Conservation (phyloP, 1,284 basidiomycete species). For the Boletus sp. region DNA sequence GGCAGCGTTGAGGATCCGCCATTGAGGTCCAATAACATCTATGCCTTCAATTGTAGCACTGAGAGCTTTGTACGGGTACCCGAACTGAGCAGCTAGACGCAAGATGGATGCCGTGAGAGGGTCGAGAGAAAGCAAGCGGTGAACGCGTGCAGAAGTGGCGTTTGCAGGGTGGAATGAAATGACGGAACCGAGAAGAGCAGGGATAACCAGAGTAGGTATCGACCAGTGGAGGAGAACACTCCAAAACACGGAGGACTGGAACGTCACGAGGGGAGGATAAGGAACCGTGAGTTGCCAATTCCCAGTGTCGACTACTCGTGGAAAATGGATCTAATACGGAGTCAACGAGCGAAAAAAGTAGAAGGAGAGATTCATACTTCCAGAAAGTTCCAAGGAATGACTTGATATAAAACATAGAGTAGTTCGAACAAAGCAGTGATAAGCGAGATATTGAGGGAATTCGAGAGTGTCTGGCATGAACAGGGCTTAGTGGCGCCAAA, state of each 20-base stretch:
- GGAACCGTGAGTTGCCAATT: constrained; percentile 32
- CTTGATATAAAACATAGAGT: constrained; percentile 42
- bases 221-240: constrained; percentile 55
- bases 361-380: constrained; percentile 32
- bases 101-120: constrained; percentile 59
- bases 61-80: constrained; percentile 45
- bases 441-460: constrained; percentile 52
- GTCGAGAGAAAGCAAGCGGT: constrained; percentile 43
- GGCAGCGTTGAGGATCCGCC: constrained; percentile 52
- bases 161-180: constrained; percentile 56
- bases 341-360: constrained; percentile 13
- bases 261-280: constrained; percentile 46
- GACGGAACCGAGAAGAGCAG: constrained; percentile 50
- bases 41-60: constrained; percentile 30
- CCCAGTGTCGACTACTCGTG: constrained; percentile 8
- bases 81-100: constrained; percentile 55
- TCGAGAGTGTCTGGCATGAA: constrained; percentile 49
- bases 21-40: constrained; percentile 52
- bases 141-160: constrained; percentile 23
- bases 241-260: constrained; percentile 49
- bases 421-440: constrained; percentile 47
- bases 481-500: constrained; percentile 4
- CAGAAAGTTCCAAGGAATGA: constrained; percentile 47
- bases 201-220: constrained; percentile 55
- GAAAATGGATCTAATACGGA: constrained; percentile 18